Evolutionary conservation across 768 basidiomycete genomes (phyloP), one percentile per base, ranked within the genome.

Genomic region (Lactarius quietus): DNA sequence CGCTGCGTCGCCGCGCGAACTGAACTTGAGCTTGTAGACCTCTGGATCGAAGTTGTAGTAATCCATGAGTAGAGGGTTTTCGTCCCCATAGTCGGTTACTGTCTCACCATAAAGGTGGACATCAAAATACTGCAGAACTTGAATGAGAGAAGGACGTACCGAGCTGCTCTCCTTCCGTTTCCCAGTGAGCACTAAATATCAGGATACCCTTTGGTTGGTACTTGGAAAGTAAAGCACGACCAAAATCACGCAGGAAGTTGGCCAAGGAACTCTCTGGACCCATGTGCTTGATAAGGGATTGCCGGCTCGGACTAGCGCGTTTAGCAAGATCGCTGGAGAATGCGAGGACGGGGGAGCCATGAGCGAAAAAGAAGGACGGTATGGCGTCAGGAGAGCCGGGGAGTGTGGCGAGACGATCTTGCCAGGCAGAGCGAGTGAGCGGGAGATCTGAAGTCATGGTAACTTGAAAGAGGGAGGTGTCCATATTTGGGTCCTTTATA

Each of bases 141-240:
- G 63, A 63, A 29, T 12, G 39, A 35, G 52, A 33, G 51, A 39
- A 14, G 54, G 14, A 68, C 80, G 39, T 68, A 85, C 88, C 87
- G 51, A 86, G 77, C 33, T 83, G 81, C 72, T 86, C 83, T 3
- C 77, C 79, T 15, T 63, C 58, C 1, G 89, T 87, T 72, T 93
- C 90, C 89, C 89, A 92, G 71, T 92, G 91, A 10, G 91, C 90
- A 67, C 87, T 89, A 76, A 92, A 90, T 2, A 92, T 89, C 6
- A 92, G 83, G 60, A 91, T 87, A 20, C 83, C 90, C 71, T 85
- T 87, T 3, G 89, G 90, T 55, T 84, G 79, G 74, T 93, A 93
- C 74, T 90, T 92, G 62, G 82, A 71, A 48, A 90, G 70, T 31
- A 91, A 72, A 0, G 78, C 78, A 1, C 85, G 84, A 0, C 89